phyloP scores from a whole-genome alignment of 352 stramenopile species.

The Pythium aphanidermatum region DNA sequence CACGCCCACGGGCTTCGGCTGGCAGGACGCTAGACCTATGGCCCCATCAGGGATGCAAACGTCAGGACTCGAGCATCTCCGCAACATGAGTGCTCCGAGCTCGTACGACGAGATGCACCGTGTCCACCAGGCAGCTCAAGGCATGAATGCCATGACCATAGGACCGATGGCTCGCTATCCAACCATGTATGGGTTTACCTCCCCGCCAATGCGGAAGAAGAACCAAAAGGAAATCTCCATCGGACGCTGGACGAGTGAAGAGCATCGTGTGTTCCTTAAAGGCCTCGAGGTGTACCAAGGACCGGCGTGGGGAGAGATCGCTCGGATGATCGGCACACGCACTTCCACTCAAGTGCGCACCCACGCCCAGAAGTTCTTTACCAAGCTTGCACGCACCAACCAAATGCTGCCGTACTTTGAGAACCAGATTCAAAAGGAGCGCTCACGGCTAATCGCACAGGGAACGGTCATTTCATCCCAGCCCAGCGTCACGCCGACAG shows the following conservation, averaged over 20 bases:
- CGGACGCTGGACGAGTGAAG: constrained; percentile 68
- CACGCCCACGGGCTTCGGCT: constrained; percentile 8
- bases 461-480: constrained; percentile 18
- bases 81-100: constrained; percentile 2
- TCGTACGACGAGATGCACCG: constrained; percentile 14
- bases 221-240: constrained; percentile 55
- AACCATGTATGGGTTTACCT: constrained; percentile 6
- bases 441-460: constrained; percentile 45
- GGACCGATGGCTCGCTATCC: constrained; percentile 1
- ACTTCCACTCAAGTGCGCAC: constrained; percentile 83
- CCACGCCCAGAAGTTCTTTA: constrained; percentile 88
- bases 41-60: constrained; percentile 11
- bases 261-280: constrained; percentile 73
- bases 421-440: constrained; percentile 66
- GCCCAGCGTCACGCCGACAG: constrained; percentile 38
- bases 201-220: constrained; percentile 18
- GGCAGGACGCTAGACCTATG: constrained; percentile 16
- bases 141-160: constrained; percentile 22
- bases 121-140: constrained; percentile 16
- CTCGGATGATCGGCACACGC: constrained; percentile 70
- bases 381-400: constrained; percentile 70
- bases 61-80: constrained; percentile 16
- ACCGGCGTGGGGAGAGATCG: constrained; percentile 80
- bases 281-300: constrained; percentile 78
- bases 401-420: constrained; percentile 74